phyloP scores from a whole-genome alignment of 805 yeast genomes.

The Citeromyces nyonsensis region DNA sequence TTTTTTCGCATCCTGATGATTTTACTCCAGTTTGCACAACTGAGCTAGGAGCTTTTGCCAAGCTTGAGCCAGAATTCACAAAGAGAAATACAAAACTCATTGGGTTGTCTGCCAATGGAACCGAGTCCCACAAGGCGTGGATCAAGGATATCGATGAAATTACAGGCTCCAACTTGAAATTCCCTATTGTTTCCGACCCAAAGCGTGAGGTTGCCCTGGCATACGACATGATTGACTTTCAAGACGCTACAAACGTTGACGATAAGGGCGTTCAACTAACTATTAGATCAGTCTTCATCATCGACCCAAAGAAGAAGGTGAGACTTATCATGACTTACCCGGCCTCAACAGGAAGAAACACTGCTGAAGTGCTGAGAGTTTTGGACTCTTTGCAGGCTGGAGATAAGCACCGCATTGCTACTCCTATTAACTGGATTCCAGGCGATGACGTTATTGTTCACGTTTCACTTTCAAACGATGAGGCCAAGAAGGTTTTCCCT shows the following conservation, averaged over 20 bases:
- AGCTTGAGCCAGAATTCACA: slow-evolving; percentile 77
- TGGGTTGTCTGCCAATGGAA: slow-evolving; percentile 78
- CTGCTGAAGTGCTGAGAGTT: slow-evolving; percentile 83
- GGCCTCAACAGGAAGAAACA: slow-evolving; percentile 89
- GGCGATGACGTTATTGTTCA: slow-evolving; percentile 90
- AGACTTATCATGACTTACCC: slow-evolving; percentile 83
- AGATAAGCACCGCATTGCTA: slow-evolving; percentile 71
- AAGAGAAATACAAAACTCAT: slow-evolving; percentile 77
- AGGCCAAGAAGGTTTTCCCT: slow-evolving; percentile 45
- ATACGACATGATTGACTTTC: slow-evolving; percentile 82
- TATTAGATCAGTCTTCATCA: slow-evolving; percentile 82
- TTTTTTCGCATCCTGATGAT: slow-evolving; percentile 92
- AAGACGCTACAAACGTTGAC: too few species aligned
- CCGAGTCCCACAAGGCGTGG: slow-evolving; percentile 75
- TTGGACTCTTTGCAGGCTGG: slow-evolving; percentile 78
- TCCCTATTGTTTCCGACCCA: slow-evolving; percentile 86
- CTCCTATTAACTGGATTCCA: slow-evolving; percentile 83
- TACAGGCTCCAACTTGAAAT: slow-evolving; percentile 59
- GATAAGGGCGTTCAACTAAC: slow-evolving; percentile 67
- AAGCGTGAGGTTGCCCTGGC: slow-evolving; percentile 72
- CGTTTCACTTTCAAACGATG: slow-evolving; percentile 44
- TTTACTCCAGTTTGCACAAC: slow-evolving; percentile 96
- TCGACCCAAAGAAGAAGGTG: slow-evolving; percentile 82
- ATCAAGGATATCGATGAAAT: slow-evolving; percentile 83
- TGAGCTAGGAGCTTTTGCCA: slow-evolving; percentile 87